Conservation (phyloP, 73 alveolate species). For the Paramecium tetraurelia region DNA sequence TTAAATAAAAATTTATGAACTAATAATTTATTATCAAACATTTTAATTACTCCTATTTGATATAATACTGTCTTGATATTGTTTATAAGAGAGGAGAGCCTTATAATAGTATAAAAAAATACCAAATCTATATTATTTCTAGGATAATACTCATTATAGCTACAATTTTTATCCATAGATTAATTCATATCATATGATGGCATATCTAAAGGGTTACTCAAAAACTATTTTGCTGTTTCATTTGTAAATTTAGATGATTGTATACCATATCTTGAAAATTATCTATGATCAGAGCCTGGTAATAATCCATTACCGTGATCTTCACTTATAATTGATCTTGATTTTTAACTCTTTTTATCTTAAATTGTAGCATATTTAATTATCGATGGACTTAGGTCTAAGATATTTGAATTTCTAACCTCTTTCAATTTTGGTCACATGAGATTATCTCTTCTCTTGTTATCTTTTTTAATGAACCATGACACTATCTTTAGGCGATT, state of each 20-base stretch:
- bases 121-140: background rate
- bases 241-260: constrained; percentile 19
- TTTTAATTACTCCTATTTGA: background rate
- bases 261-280: background rate
- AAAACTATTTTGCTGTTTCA: constrained; percentile 39
- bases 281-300: background rate
- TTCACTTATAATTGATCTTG: background rate
- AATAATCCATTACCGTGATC: background rate
- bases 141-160: constrained; percentile 13
- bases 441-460: background rate
- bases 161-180: background rate
- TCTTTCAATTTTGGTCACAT: background rate
- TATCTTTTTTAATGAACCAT: constrained; percentile 7
- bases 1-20: background rate
- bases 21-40: background rate
- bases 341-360: background rate
- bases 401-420: background rate
- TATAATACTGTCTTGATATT: background rate
- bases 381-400: constrained; percentile 1
- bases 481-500: background rate
- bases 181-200: background rate
- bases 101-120: background rate
- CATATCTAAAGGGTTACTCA: constrained; percentile 6
- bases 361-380: background rate
- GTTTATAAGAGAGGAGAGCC: background rate